Evolutionary conservation across 495 filamentous ascomycete species (phyloP).

Genomic region (Glarea lozoyensis): DNA sequence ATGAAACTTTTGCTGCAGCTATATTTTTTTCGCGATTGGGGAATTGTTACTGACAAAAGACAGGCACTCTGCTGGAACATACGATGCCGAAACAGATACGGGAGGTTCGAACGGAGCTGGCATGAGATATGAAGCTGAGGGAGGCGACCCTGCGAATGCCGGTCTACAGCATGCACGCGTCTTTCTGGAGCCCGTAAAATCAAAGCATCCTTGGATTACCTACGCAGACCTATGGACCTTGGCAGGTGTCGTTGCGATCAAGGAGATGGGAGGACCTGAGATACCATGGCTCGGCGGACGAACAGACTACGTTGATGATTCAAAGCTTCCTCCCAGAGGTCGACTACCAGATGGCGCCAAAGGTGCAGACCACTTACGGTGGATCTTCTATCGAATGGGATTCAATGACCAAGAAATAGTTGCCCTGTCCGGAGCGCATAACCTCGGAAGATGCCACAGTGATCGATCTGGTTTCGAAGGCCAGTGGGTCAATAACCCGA

Average conservation of each 20-base stretch:
- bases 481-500: conserved; percentile 56
- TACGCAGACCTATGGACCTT: conserved; percentile 57
- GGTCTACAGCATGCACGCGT: conserved; percentile 53
- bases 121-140: conserved; percentile 56
- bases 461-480: conserved; percentile 53
- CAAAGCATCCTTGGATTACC: conserved; percentile 50
- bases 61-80: conserved; percentile 53
- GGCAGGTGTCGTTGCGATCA: conserved; percentile 48
- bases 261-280: conserved; percentile 47
- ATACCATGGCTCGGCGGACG: conserved; percentile 46
- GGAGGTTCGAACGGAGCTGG: conserved; percentile 56
- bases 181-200: conserved; percentile 52
- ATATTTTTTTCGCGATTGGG: no score
- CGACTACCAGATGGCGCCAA: conserved; percentile 50
- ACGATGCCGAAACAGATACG: conserved; percentile 47
- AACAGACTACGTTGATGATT: conserved; percentile 49
- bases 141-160: conserved; percentile 55
- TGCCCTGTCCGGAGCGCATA: conserved; percentile 51
- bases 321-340: conserved; percentile 46
- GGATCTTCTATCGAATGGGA: conserved; percentile 56
- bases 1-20: conserved; percentile 8
- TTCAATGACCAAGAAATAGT: conserved; percentile 59
- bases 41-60: conserved; percentile 10
- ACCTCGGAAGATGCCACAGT: conserved; percentile 49
- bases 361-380: conserved; percentile 48